phyloP scores from a whole-genome alignment of 148 eudicot genomes.

The Rhododendron vialii region DNA sequence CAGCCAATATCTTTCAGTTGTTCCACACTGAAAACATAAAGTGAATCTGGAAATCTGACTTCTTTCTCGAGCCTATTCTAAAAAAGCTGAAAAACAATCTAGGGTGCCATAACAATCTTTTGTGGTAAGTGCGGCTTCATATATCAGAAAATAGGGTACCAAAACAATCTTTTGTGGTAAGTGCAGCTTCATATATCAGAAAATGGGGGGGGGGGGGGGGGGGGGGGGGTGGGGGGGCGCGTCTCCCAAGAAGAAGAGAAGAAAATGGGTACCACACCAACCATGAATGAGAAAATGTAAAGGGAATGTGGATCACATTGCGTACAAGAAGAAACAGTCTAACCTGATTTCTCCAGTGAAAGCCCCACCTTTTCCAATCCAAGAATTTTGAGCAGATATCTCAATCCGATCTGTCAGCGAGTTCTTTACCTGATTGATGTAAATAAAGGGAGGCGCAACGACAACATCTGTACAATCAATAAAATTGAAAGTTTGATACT shows the following conservation, averaged over 20 bases:
- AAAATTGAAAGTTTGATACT: not conserved
- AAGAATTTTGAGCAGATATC: slow-evolving; percentile 91
- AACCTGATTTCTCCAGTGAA: slow-evolving; percentile 99
- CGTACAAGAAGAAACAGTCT: not conserved
- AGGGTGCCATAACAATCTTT: not conserved
- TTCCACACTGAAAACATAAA: slow-evolving; percentile 52
- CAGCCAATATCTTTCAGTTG: slow-evolving; percentile 86
- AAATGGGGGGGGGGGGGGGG: no score
- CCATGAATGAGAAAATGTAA: not conserved
- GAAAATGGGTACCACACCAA: not conserved
- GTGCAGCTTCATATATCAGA: not conserved
- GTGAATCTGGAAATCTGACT: not conserved
- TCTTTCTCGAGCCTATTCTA: not conserved
- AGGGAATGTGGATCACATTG: not conserved
- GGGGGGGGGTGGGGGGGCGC: no score
- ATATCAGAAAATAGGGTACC: not conserved
- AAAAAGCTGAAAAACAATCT: not conserved
- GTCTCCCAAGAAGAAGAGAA: not conserved
- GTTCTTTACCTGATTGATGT: slow-evolving; percentile 85
- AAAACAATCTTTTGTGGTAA: not conserved
- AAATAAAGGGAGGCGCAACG: slow-evolving; percentile 88
- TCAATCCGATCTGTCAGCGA: slow-evolving; percentile 70
- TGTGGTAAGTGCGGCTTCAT: not conserved
- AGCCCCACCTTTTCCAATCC: slow-evolving; percentile 96
- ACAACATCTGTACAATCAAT: slow-evolving; percentile 73